Conservation (phyloP, 129 eudicot species). For the Centella asiatica region DNA sequence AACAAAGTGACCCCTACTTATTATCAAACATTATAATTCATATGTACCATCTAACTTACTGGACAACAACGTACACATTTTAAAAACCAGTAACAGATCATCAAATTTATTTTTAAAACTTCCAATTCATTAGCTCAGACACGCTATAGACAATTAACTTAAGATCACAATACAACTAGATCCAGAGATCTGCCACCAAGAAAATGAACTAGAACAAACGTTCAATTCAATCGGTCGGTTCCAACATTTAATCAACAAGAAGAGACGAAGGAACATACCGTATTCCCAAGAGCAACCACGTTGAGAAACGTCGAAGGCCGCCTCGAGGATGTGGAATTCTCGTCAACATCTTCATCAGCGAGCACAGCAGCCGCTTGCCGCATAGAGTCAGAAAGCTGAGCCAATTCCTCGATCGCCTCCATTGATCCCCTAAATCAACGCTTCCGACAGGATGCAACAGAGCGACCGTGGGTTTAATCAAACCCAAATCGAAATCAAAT, state of each 20-base stretch:
- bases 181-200: slow-evolving; percentile 30
- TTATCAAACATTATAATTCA: too few species aligned
- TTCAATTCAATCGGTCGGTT: slow-evolving; percentile 12
- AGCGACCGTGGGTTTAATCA: slow-evolving; percentile 12
- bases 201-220: not conserved
- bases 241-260: not conserved
- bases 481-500: slow-evolving; percentile 22
- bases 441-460: not conserved
- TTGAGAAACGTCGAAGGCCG: slow-evolving; percentile 82
- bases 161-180: slow-evolving; percentile 16
- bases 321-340: slow-evolving; percentile 38
- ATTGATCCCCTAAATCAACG: slow-evolving; percentile 25
- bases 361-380: slow-evolving; percentile 90
- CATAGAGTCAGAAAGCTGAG: slow-evolving; percentile 88
- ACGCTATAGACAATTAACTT: not conserved
- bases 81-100: too few species aligned
- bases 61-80: not conserved
- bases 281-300: slow-evolving; percentile 90
- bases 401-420: slow-evolving; percentile 97
- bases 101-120: not conserved
- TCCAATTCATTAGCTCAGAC: not conserved
- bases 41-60: too few species aligned
- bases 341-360: slow-evolving; percentile 89
- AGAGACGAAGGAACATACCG: slow-evolving; percentile 41
- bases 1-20: not conserved